Conservation (phyloP, 441 rosid genomes). For the Eutrema salsugineum region DNA sequence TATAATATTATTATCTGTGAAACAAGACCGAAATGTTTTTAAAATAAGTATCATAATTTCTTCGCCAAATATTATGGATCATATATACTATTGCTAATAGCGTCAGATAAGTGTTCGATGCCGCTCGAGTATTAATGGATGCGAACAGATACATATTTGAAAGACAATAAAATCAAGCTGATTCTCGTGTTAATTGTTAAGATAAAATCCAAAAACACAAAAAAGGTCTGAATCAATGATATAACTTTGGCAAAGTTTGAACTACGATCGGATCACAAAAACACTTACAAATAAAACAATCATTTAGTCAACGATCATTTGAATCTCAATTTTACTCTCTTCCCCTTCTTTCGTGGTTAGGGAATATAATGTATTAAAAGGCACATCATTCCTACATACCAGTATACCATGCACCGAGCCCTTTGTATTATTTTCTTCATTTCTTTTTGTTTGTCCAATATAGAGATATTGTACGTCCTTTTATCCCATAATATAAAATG, state of each 20-base stretch:
- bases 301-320: neutral
- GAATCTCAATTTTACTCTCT: neutral
- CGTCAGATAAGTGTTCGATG: neutral
- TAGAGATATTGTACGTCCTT: neutral
- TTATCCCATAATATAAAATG: no score
- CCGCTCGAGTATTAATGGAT: neutral
- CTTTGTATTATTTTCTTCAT: no score
- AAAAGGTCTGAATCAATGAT: neutral
- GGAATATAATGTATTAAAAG: neutral
- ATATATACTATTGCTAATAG: neutral
- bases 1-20: no score
- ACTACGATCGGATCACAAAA: neutral
- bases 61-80: neutral
- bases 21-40: conserved; percentile 5
- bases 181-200: neutral
- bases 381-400: neutral
- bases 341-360: neutral
- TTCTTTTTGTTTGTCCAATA: neutral
- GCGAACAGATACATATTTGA: neutral
- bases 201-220: neutral
- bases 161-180: neutral
- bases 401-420: no score
- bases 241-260: neutral
- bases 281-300: neutral
- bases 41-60: neutral